Percentiles rank a stretch among this genome's conserved stretches.
Conservation (phyloP, 768 basidiomycete species). For the Tylopilus subfusipes region DNA sequence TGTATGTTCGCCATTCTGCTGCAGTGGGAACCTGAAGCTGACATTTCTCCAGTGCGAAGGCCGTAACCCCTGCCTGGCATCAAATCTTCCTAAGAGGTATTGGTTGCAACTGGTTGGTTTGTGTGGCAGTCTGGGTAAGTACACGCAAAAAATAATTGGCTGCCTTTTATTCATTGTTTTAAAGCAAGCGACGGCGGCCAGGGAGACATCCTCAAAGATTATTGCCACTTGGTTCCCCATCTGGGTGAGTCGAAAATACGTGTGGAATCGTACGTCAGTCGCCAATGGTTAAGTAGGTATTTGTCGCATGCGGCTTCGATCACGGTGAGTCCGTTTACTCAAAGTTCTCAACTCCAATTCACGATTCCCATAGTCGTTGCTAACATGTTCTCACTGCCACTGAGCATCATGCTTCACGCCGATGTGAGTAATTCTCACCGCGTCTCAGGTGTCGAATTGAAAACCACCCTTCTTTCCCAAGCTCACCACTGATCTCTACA, state of each 20-base stretch:
- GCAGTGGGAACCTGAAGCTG: neutral
- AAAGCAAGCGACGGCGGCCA: constrained; percentile 68
- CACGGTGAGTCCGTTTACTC: constrained; percentile 46
- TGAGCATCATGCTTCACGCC: constrained; percentile 69
- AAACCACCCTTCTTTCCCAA: neutral
- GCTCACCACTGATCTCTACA: constrained; percentile 47
- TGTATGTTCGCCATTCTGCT: constrained; percentile 41
- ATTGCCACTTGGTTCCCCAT: constrained; percentile 71
- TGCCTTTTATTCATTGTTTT: neutral
- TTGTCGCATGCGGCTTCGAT: constrained; percentile 68
- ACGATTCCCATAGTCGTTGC: constrained; percentile 48
- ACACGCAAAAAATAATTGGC: neutral
- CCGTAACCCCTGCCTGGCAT: constrained; percentile 62
- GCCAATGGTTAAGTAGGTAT: constrained; percentile 40
- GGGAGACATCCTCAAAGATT: constrained; percentile 68
- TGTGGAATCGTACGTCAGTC: neutral
- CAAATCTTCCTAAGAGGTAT: constrained; percentile 73
- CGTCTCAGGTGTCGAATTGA: constrained; percentile 1
- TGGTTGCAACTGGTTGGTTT: constrained; percentile 76
- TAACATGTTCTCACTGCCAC: constrained; percentile 72
- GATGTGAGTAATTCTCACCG: constrained; percentile 40
- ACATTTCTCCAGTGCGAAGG: constrained; percentile 48
- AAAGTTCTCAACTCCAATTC: neutral
- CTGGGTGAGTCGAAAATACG: constrained; percentile 45
- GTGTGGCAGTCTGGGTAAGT: constrained; percentile 68